Percentiles rank a stretch among this genome's conserved stretches.
phyloP scores from a whole-genome alignment of 75 land plant genomes.

The Cupressus sempervirens region DNA sequence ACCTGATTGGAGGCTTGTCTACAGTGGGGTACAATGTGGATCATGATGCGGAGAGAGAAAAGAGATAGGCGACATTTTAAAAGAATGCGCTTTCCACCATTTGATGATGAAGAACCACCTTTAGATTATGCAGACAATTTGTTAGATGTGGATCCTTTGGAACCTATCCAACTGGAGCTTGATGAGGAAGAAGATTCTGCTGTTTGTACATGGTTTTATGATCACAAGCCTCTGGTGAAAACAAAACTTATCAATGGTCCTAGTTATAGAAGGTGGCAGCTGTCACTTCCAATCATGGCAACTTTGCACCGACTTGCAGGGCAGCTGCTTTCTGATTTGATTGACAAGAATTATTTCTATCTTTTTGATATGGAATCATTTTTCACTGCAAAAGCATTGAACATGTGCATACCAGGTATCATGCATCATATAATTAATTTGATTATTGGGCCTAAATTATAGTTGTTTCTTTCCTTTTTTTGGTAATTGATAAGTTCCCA shows the following conservation, averaged over 20 bases:
- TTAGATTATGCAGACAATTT: constrained; percentile 97
- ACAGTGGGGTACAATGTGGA: constrained; percentile 99
- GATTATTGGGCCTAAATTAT: not conserved
- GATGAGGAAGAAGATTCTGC: constrained; percentile 99
- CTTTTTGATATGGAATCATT: constrained; percentile 99
- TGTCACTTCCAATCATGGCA: constrained; percentile 98
- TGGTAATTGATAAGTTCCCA: not conserved
- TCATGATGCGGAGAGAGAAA: constrained; percentile 99
- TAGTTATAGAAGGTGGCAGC: constrained; percentile 94
- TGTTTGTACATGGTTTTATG: constrained; percentile 97
- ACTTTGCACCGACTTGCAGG: constrained; percentile 96
- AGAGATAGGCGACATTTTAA: constrained; percentile 95
- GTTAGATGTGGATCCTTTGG: constrained; percentile 96
- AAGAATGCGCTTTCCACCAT: constrained; percentile 98
- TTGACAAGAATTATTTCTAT: constrained; percentile 92
- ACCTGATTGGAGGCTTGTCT: constrained; percentile 14
- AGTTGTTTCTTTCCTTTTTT: not conserved
- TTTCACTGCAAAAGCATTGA: constrained; percentile 96
- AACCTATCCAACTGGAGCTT: constrained; percentile 93
- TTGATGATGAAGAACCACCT: constrained; percentile 99
- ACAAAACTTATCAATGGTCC: constrained; percentile 98
- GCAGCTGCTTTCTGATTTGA: constrained; percentile 91
- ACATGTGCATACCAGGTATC: constrained; percentile 99
- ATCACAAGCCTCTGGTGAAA: constrained; percentile 96
- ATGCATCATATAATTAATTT: not conserved